Evolutionary conservation across 2,329 filamentous ascomycete genomes (phyloP), one percentile per base, ranked within the genome.

Genomic region (Lithohypha guttulata): DNA sequence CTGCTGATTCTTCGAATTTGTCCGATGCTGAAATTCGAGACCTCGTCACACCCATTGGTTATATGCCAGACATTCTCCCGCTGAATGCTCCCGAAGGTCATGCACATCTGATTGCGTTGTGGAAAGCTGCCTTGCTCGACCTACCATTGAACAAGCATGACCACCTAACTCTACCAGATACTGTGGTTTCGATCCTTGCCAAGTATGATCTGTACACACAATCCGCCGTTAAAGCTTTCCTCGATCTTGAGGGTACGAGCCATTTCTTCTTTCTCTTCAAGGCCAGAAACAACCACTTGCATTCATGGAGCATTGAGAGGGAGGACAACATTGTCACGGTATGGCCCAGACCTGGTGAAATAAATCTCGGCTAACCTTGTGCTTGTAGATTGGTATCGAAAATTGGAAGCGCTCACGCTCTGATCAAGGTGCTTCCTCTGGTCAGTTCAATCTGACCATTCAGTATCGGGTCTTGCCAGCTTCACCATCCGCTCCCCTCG

Each of bases 181-280:
- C 37, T 6, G 37, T 40, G 8, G 15, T 40, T 11, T 40, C 37
- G 6, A 40, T 40, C 19, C 25, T 40, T 21, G 25, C 28, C 7
- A 18, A 19, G 17, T 34, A 40, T 17, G 37, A 33, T 20, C 29
- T 29, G 18, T 33, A 40, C 19, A 30, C 35, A n/a, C 20, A 17
- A 23, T 22, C n/a, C 11, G 37, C 21, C 15, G 20, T 40, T n/a
- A 10, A 26, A 6, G 37, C 29, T 5, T 40, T 40, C 28, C 29
- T 40, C 13, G 37, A 40, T 20, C 3, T 19, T 13, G 23, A 40
- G 13, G 20, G 21, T 9, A 21, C 29, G 14, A 34, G 26, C 10
- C 30, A 33, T 18, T 40, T 40, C 21, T 33, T 34, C 18, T 40
- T 40, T 30, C 30, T 40, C 18, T 40, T 39, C 35, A 39, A 39